Conservation (phyloP, 2,329 filamentous ascomycete species). For the Cladosporium sp. region DNA sequence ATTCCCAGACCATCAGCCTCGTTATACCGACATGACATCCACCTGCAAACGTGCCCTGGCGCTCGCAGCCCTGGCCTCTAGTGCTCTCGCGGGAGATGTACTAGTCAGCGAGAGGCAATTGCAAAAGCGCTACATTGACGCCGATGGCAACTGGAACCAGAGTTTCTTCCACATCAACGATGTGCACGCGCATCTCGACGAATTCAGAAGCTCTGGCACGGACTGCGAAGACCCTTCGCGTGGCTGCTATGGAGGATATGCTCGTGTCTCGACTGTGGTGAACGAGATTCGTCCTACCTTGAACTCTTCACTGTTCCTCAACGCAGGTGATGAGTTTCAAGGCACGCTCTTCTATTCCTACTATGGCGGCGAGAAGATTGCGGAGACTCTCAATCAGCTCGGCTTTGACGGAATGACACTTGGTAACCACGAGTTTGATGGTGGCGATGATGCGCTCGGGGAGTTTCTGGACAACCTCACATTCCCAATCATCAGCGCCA, state of each 20-base stretch:
- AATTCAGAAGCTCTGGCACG: constrained; percentile 58
- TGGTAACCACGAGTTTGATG: constrained; percentile 65
- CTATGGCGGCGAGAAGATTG: constrained; percentile 65
- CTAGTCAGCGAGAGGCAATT: constrained; percentile 19
- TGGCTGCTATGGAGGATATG: constrained; percentile 62
- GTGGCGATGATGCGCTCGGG: constrained; percentile 59
- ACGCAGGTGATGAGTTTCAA: constrained; percentile 67
- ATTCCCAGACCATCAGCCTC: not conserved
- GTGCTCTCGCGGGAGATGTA: constrained; percentile 18
- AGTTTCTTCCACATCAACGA: constrained; percentile 67
- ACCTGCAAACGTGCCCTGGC: not conserved
- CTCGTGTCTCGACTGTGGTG: constrained; percentile 59
- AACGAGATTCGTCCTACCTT: constrained; percentile 54
- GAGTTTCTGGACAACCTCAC: constrained; percentile 60
- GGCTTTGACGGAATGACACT: constrained; percentile 66
- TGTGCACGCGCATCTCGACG: constrained; percentile 62
- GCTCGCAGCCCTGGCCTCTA: not conserved
- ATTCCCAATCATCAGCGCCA: constrained; percentile 61
- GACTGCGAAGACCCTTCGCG: constrained; percentile 55
- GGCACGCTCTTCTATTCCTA: constrained; percentile 65
- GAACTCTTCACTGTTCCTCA: constrained; percentile 60
- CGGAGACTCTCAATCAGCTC: constrained; percentile 60
- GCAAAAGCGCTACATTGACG: constrained; percentile 21
- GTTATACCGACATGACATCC: not conserved
- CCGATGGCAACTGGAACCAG: constrained; percentile 23